Percentiles rank a stretch among this genome's conserved stretches.
phyloP scores from a whole-genome alignment of 1,284 basidiomycete species.

The Pyrrhoderma noxium region DNA sequence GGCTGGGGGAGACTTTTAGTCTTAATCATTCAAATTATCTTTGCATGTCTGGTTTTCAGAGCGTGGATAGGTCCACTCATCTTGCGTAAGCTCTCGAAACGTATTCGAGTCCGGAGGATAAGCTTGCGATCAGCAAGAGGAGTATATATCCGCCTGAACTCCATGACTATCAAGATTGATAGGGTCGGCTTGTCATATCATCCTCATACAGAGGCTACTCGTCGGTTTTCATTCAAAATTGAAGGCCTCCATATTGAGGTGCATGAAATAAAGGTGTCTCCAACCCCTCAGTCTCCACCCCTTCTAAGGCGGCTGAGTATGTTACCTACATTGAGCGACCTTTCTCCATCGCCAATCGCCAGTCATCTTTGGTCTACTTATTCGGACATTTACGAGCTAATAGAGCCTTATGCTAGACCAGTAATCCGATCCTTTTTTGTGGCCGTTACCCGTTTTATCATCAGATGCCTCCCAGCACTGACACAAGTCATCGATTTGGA shows the following conservation, averaged over 20 bases:
- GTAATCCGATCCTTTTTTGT: slow-evolving; percentile 49
- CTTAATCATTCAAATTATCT: slow-evolving; percentile 41
- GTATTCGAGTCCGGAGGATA: slow-evolving; percentile 59
- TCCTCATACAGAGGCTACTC: slow-evolving; percentile 37
- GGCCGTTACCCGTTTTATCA: slow-evolving; percentile 45
- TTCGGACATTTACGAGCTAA: slow-evolving; percentile 33
- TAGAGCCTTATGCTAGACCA: slow-evolving; percentile 56
- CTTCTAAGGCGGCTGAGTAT: slow-evolving; percentile 28
- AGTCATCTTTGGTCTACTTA: slow-evolving; percentile 41
- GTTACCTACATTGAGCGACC: slow-evolving; percentile 42
- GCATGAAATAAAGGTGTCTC: slow-evolving; percentile 24
- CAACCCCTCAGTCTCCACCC: background rate
- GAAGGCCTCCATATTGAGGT: slow-evolving; percentile 54
- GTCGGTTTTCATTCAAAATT: slow-evolving; percentile 51
- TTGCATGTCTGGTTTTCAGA: slow-evolving; percentile 50
- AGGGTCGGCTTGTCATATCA: slow-evolving; percentile 56
- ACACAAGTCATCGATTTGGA: slow-evolving; percentile 63
- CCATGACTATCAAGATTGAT: slow-evolving; percentile 49
- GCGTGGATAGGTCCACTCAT: slow-evolving; percentile 59
- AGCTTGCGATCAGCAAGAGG: slow-evolving; percentile 71
- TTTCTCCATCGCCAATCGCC: slow-evolving; percentile 49
- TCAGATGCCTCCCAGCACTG: slow-evolving; percentile 56
- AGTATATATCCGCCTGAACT: slow-evolving; percentile 53
- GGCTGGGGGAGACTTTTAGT: slow-evolving; percentile 36
- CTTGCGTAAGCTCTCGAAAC: slow-evolving; percentile 48